Base-by-base conservation (phyloP, 179 eudicot genomes). In the Silene noctiflora region DNA sequence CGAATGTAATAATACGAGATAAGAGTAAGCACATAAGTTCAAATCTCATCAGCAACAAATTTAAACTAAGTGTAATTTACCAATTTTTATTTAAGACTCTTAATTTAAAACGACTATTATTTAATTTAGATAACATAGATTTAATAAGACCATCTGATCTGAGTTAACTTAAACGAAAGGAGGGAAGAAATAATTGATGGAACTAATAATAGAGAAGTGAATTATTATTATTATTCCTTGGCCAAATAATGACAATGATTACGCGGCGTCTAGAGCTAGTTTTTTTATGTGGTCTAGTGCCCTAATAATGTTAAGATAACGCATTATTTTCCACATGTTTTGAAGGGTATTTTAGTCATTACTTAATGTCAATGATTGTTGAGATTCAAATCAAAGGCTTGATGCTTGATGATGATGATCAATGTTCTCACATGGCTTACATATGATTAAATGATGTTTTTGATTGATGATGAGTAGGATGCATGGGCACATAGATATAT, bases 241-340 rank as follows among this genome's bases (percentile, higher is more conserved):
- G 16, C 35, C 19, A 53, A 21, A 68, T 48, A 62, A 75, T 44
- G 70, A 19, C 61, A 74, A 70, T 14, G 67, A 75, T 68, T 69
- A 81, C 67, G 84, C 84, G 84, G 84, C 84, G 75, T 69, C 53
- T 69, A 13, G 84, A 66, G 25, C 76, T 63, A 31, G 81, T 77
- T 19, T 68, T 79, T 55, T 16, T 14, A 55, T 14, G 69, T 29
- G 24, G 69, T 25, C 29, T 7, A 63, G 24, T 1, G 19, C 22
- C 48, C 61, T 44, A 46, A 35, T 61, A 17, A 25, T 72, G 44
- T 21, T 13, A 3, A 17, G 14, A 71, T 20, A 63, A 31, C 24
- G 31, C 33, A 61, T 29, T 69, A 68, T n/a, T 31, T 66, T 76
- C 78, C 79, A 76, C 74, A 68, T 68, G 68, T 71, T 59, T 46